Base-by-base conservation (phyloP, 208 protist species). In the Balamuthia mandrillaris region DNA sequence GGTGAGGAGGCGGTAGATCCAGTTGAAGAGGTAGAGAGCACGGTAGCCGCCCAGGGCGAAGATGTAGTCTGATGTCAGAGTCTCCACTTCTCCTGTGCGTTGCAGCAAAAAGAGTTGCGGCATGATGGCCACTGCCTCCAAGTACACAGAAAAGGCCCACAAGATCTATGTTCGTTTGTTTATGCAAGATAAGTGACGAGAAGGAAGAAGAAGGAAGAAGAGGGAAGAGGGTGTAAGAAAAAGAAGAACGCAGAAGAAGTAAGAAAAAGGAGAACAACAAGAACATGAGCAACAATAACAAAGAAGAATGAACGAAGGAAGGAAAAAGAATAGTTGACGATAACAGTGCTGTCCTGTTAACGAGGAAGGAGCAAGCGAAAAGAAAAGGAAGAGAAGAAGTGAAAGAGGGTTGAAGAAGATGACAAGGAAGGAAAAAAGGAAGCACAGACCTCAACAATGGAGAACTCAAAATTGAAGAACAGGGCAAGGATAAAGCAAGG, bases 41-140 rank as follows among this genome's bases (percentile, higher is more conserved):
- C 94, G 42, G 86, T 96, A 96, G 24, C 86, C 85, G 39, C 94
- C 94, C 10, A 96, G 74, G 70, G 65, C 91, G 82, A 95, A 89
- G 24, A 96, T 93, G 85, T 95, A 96, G 51, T 95, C 83, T 3
- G 91, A 88, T 16, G 91, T 95, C 9, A 84, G 42, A 21, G 60
- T 84, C 74, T 95, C 92, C 9, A 95, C 87, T 49, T 93, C 89
- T 35, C 90, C 74, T 10, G 90, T 90, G 51, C 81, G 70, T 49
- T 82, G 81, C 37, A 96, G 66, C n/a, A 96, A 60, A 51, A 95
- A 85, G 45, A 96, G 56, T 89, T 96, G 94, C 33, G 94, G 94
- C n/a, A 96, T 44, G 81, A 96, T 96, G 9, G 94, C 92, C 16
- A 96, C 86, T 33, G 93, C 86, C 83, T 96, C 94, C 10, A 96